phyloP scores from a whole-genome alignment of 176 grass and related monocot species.

The Triticum urartu region DNA sequence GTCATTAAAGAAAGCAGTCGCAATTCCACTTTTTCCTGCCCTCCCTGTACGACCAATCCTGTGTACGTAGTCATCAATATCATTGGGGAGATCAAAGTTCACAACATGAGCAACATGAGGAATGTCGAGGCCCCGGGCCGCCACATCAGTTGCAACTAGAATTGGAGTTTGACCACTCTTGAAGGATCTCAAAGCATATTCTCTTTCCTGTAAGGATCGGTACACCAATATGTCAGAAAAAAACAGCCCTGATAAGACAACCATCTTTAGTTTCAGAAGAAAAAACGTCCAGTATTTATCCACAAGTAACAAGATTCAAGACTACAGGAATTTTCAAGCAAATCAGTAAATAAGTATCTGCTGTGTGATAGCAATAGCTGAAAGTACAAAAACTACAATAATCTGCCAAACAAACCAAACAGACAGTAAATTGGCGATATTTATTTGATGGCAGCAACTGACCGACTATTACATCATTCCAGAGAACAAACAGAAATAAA shows the following conservation, averaged over 20 bases:
- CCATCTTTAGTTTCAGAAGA: neutral
- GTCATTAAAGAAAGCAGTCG: slow-evolving; percentile 92
- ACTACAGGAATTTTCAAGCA: neutral
- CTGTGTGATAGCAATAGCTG: neutral
- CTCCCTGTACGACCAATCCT: slow-evolving; percentile 88
- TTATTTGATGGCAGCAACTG: neutral
- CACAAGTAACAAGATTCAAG: neutral
- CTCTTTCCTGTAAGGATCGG: slow-evolving; percentile 62
- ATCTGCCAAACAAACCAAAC: neutral
- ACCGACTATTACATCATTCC: neutral
- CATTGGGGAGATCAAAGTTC: slow-evolving; percentile 95
- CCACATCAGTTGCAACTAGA: slow-evolving; percentile 94
- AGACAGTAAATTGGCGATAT: neutral
- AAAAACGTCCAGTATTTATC: neutral
- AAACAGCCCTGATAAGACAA: neutral
- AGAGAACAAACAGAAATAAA: neutral
- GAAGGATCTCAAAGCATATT: slow-evolving; percentile 81
- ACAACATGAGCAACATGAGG: slow-evolving; percentile 97
- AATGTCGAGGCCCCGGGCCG: slow-evolving; percentile 90
- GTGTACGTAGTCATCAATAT: slow-evolving; percentile 83
- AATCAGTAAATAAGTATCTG: neutral
- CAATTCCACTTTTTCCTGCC: slow-evolving; percentile 71
- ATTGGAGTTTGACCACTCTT: slow-evolving; percentile 87
- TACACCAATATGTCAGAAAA: slow-evolving; percentile 17
- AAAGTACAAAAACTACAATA: neutral